Conservation (phyloP, 306 rosid genomes). For the Prunus padus region DNA sequence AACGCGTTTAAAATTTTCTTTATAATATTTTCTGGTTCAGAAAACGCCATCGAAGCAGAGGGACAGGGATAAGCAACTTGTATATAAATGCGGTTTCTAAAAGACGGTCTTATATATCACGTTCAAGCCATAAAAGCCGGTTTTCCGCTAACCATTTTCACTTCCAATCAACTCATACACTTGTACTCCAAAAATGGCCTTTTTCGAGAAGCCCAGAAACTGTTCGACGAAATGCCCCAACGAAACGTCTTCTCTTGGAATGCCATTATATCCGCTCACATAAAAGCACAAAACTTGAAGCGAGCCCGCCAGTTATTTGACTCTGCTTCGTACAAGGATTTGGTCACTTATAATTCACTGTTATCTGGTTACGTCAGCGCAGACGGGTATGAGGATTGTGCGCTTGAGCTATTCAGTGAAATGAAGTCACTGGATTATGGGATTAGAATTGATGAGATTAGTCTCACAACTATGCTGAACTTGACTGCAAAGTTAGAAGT, state of each 20-base stretch:
- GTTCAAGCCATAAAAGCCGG: conserved; percentile 56
- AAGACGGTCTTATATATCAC: conserved; percentile 41
- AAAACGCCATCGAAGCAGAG: neutral
- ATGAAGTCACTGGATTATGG: conserved; percentile 48
- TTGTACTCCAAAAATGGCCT: conserved; percentile 41
- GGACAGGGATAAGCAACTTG: neutral
- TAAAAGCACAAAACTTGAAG: conserved; percentile 54
- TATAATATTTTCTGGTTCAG: neutral
- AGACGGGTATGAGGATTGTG: conserved; percentile 49
- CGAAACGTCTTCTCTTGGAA: conserved; percentile 76
- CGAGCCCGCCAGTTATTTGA: conserved; percentile 52
- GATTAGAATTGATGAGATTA: conserved; percentile 57
- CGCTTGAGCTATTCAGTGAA: conserved; percentile 51
- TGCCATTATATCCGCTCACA: conserved; percentile 53
- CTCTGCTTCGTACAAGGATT: conserved; percentile 47
- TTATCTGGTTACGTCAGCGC: conserved; percentile 50
- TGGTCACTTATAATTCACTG: conserved; percentile 74
- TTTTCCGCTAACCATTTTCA: conserved; percentile 40
- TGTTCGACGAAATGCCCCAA: conserved; percentile 74
- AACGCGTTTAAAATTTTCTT: neutral
- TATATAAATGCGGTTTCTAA: conserved; percentile 44
- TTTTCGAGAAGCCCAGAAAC: conserved; percentile 45
- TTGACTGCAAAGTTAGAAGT: conserved; percentile 48
- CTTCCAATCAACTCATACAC: conserved; percentile 60
- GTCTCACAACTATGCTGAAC: conserved; percentile 65